Percentiles rank a stretch among this genome's conserved stretches.
phyloP scores from a whole-genome alignment of 257 asterid genomes.

The Euphrasia confusa region DNA sequence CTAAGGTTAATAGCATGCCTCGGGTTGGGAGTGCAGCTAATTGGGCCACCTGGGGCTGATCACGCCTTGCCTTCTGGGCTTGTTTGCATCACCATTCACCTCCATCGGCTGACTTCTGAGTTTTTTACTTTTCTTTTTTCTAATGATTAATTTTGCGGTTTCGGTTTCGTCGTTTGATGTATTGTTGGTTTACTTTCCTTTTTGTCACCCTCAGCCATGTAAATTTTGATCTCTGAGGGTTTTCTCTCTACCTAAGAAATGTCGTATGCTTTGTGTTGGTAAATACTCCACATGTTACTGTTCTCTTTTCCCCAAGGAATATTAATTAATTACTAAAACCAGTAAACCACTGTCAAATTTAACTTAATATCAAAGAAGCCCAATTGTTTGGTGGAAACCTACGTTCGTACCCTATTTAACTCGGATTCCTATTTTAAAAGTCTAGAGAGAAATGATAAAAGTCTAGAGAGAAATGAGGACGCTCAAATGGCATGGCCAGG shows the following conservation, averaged over 20 bases:
- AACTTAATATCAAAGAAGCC: too few relatives aligned
- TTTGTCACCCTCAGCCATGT: background rate
- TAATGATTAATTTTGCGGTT: background rate
- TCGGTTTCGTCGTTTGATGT: background rate
- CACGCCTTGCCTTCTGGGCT: conserved; percentile 21
- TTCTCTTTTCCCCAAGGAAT: too few relatives aligned
- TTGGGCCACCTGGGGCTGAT: conserved; percentile 71
- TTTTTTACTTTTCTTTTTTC: too few relatives aligned
- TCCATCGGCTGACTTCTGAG: background rate
- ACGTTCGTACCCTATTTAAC: too few relatives aligned
- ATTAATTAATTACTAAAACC: background rate
- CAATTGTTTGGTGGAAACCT: too few relatives aligned
- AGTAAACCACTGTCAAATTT: background rate
- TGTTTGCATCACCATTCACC: background rate
- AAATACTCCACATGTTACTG: too few relatives aligned
- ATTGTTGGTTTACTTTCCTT: background rate
- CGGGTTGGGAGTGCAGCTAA: conserved; percentile 91
- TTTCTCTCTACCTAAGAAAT: too few relatives aligned
- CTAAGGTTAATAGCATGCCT: conserved; percentile 76
- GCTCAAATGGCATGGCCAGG: too few relatives aligned
- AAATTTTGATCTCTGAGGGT: background rate
- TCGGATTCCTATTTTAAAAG: too few relatives aligned
- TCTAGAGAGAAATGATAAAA: too few relatives aligned
- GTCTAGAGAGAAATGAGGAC: too few relatives aligned
- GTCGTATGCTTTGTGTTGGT: too few relatives aligned